Base-by-base conservation (phyloP, 306 rosid species). In the Cucurbita argyrosperma region DNA sequence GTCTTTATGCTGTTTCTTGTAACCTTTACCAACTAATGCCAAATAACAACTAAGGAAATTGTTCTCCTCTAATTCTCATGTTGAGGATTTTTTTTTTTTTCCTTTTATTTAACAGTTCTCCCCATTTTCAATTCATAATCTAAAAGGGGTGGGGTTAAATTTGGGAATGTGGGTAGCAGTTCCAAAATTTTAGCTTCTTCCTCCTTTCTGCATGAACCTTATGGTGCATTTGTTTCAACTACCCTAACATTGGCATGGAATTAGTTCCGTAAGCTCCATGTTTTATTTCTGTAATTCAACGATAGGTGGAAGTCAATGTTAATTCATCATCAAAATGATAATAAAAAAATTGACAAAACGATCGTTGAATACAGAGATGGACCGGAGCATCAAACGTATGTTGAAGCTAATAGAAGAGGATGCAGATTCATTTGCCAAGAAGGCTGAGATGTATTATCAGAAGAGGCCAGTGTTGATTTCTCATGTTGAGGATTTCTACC, bases 371-470 rank as follows among this genome's bases (percentile, higher is more conserved):
- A 19, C 96, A 95, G 99, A 89, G 79, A 94, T 94, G 97, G 99
- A 94, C 80, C 83, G 77, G 71, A 82, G 82, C 66, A 80, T 91
- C 83, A 95, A 95, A 72, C 91, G 86, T 50, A 95, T 95, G 96
- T 73, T 94, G 92, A 91, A 85, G 95, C 82, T 94, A 80, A 84
- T 94, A 37, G 99, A 94, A 81, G 90, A 89, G 72, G 97, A 94
- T 82, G 99, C 90, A 56, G 99, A 95, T 83, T 89, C 99, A 50
- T 89, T 91, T 72, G 99, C 99, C 30, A 95, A 85, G 80, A 95
- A 82, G 76, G 99, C 91, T 66, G 97, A 95, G 77, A 94, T 94
- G 99, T 94, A 94, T 86, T 91, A 94, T 79, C 90, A 91, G 80
- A 94, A 87, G 84, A 84, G 99, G 69, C 99, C 99, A 13, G 96